These are phyloP conservation scores for Fusarium setosum DNA, from an alignment of 2,329 filamentous ascomycete genomes.

Conservation along the genomic window DNA sequence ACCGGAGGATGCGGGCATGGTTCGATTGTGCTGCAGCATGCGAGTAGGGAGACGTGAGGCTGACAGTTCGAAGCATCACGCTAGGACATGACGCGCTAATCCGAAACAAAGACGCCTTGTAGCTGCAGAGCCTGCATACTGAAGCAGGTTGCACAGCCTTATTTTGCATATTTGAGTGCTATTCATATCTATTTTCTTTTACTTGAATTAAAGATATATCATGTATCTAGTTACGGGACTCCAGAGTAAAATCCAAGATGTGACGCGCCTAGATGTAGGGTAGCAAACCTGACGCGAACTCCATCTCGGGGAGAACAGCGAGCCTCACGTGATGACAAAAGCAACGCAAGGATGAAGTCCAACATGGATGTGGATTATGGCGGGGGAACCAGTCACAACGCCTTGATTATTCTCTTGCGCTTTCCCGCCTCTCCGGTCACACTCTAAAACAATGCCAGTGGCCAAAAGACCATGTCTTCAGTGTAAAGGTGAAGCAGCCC, in stretches of 20 bases:
- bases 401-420: slow-evolving; percentile 9
- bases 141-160: neutral
- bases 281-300: neutral
- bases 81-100: neutral
- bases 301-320: slow-evolving; percentile 36
- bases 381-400: slow-evolving; percentile 17
- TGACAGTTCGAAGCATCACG: neutral
- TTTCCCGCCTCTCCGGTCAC: neutral
- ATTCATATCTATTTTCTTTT: too few relatives aligned
- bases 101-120: neutral
- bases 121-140: fast-evolving
- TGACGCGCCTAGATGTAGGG: slow-evolving; percentile 14
- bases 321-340: slow-evolving; percentile 32
- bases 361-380: slow-evolving; percentile 19
- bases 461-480: slow-evolving; percentile 49
- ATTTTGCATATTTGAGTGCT: too few relatives aligned
- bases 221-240: too few relatives aligned
- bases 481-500: slow-evolving; percentile 46
- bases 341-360: slow-evolving; percentile 1
- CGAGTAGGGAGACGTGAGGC: neutral
- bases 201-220: too few relatives aligned
- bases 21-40: neutral
- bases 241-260: too few relatives aligned
- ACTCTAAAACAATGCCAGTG: slow-evolving; percentile 43
- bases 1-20: neutral